Base-by-base conservation (phyloP, 805 yeast genomes). In the Metschnikowia henanensis region DNA sequence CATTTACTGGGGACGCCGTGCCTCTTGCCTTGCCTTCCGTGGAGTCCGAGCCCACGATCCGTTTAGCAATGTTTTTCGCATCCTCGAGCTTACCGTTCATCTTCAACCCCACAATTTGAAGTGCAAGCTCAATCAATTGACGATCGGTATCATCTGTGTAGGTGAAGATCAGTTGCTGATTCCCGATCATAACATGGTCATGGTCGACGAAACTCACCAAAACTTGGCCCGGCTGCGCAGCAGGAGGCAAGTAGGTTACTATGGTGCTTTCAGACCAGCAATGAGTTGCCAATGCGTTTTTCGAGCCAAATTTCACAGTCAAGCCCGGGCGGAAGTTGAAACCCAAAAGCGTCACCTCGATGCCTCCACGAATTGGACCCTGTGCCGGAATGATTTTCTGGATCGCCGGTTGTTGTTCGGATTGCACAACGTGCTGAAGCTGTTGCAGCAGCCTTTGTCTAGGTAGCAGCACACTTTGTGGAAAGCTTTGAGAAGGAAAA, bases 41-140 rank as follows among this genome's bases (percentile, higher is more conserved):
- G 37, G 45, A 53, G 41, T 68, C 81, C 39, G 80, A 76, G 10
- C 94, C 95, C 41, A 92, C 90, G 52, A 94, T 89, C 51, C 96
- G 75, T 62, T 85, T 84, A 1, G 98, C 98, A 56, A 94, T 87
- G 59, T 89, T 90, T 53, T 87, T 81, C 2, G 98, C 97, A 64
- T 92, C 97, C 60, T 94, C 98, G 45, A 94, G 70, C 57, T 84
- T 84, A 46, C 98, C 99, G 59, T 89, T 91, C 97, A 92, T 90
- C 67, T 92, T 92, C 65, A 91, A 73, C 2, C 99, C 99, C 31
- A 94, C 97, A 56, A 94, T 94, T 61, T 94, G 98, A 55, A 94
- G 73, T 2, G 99, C 99, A 50, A 94, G 73, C 66, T 94, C 99
- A 60, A 92, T 87, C 60, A 94, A 76, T 64, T 92, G 97, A 52